Percentiles rank a stretch among this genome's conserved stretches.
Conservation (phyloP, 495 filamentous ascomycete genomes). For the Aspergillus coremiiformis region DNA sequence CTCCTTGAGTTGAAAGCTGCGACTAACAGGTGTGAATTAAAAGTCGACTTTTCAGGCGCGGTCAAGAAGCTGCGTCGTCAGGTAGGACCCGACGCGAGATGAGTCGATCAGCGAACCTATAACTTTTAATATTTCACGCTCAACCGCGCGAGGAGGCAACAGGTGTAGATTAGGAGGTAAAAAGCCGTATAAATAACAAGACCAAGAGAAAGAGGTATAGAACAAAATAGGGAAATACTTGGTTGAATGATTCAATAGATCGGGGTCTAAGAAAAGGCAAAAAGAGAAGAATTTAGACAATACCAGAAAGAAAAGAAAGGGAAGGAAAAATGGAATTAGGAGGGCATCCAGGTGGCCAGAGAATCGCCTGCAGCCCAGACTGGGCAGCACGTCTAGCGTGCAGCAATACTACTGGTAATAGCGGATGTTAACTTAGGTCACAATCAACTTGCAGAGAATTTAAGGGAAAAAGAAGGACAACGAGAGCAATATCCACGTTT, state of each 20-base stretch:
- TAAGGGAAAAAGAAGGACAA: conserved; percentile 5
- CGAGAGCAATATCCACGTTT: conserved; percentile 8
- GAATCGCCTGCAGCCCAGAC: conserved; percentile 35
- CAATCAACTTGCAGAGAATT: conserved; percentile 1
- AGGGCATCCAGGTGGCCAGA: conserved; percentile 19
- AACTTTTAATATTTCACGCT: conserved; percentile 6
- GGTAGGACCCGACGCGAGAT: neutral
- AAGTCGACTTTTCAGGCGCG: conserved; percentile 4
- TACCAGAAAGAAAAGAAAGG: conserved; percentile 7
- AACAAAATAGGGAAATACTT: conserved; percentile 10
- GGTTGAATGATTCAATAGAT: conserved; percentile 3
- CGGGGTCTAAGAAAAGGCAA: neutral
- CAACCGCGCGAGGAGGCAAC: conserved; percentile 11
- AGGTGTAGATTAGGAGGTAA: neutral
- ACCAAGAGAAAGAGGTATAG: neutral
- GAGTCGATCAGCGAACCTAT: conserved; percentile 1
- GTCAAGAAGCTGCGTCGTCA: conserved; percentile 8
- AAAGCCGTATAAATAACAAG: neutral
- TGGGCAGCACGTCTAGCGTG: conserved; percentile 21
- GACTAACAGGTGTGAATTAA: conserved; percentile 11
- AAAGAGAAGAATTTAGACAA: conserved; percentile 2
- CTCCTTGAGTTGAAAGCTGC: conserved; percentile 13
- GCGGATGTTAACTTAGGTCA: conserved; percentile 1
- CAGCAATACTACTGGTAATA: conserved; percentile 10
- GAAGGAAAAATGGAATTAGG: conserved; percentile 1